A percentile compares a stretch with the other conserved stretches of the same genome.
These are phyloP conservation scores for Magnolia changhungtana DNA, from an alignment of 164 flowering plant genomes.

Conservation along the genomic window DNA sequence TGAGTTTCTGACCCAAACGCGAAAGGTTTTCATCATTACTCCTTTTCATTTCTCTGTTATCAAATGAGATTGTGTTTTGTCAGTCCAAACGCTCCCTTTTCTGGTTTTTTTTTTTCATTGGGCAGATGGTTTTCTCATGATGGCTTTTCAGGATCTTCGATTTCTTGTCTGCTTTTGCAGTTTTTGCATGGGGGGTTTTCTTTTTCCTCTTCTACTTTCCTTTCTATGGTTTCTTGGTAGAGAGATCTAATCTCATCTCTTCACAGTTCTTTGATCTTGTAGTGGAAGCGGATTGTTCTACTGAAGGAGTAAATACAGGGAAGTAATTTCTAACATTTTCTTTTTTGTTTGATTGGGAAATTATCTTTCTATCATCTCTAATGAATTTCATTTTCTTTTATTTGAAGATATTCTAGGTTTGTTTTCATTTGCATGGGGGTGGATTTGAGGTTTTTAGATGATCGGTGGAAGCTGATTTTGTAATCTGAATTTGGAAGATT, in stretches of 20 bases:
- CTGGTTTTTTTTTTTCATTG: slow-evolving; percentile 22
- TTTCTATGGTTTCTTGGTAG: neutral
- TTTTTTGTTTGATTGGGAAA: neutral
- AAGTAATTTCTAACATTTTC: neutral
- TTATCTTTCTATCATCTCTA: neutral
- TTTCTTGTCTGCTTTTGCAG: neutral
- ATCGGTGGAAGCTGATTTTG: neutral
- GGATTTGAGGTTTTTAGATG: neutral
- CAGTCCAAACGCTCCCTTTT: slow-evolving; percentile 20
- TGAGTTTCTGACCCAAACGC: slow-evolving; percentile 20
- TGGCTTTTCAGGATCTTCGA: slow-evolving; percentile 25
- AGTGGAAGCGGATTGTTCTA: neutral
- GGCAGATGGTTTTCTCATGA: slow-evolving; percentile 25
- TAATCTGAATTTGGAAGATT: neutral
- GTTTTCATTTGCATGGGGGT: neutral
- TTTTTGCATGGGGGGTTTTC: neutral
- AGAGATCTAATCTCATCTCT: neutral
- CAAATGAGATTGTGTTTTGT: slow-evolving; percentile 16
- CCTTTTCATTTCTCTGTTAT: neutral
- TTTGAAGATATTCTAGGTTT: neutral
- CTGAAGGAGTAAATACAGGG: neutral
- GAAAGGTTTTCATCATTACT: slow-evolving; percentile 43
- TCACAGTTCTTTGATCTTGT: neutral
- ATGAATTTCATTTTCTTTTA: neutral
- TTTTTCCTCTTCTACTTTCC: neutral